Evolutionary conservation across 345 rosid species (phyloP).

Genomic region (Leavenworthia alabamica): DNA sequence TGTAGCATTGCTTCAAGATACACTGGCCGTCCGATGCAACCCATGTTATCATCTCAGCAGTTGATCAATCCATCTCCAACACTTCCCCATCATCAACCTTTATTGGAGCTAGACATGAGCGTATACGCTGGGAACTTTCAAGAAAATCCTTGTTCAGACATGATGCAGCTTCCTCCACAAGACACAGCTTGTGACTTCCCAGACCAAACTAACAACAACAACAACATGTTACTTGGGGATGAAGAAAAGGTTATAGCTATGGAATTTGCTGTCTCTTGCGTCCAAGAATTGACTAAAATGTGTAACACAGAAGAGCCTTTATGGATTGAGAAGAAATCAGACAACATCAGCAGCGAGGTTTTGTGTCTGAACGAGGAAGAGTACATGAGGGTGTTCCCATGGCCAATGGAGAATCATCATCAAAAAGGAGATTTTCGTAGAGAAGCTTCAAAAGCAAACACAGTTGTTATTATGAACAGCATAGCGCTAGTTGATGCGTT

Average conservation of each 20-base stretch:
- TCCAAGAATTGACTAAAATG: slow-evolving; percentile 65
- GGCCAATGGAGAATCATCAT: slow-evolving; percentile 45
- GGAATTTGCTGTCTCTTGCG: slow-evolving; percentile 63
- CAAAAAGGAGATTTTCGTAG: slow-evolving; percentile 35
- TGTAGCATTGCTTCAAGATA: slow-evolving; percentile 55
- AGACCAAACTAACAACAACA: slow-evolving; percentile 33
- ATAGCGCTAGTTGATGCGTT: slow-evolving; percentile 71
- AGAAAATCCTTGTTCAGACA: slow-evolving; percentile 40
- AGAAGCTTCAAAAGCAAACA: slow-evolving; percentile 67
- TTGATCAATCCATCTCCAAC: slow-evolving; percentile 34
- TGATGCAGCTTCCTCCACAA: slow-evolving; percentile 41
- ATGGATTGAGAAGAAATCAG: slow-evolving; percentile 44
- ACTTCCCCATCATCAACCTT: slow-evolving; percentile 39
- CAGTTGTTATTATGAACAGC: slow-evolving; percentile 89
- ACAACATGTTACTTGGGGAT: slow-evolving; percentile 42
- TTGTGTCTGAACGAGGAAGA: slow-evolving; percentile 60
- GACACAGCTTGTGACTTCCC: slow-evolving; percentile 36
- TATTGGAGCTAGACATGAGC: slow-evolving; percentile 74
- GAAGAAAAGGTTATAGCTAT: slow-evolving; percentile 64
- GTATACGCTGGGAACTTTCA: slow-evolving; percentile 43
- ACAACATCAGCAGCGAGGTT: slow-evolving; percentile 25
- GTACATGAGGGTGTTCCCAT: slow-evolving; percentile 56
- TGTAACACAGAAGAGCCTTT: slow-evolving; percentile 54
- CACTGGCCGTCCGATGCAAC: slow-evolving; percentile 44
- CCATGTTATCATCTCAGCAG: slow-evolving; percentile 36